These are phyloP conservation scores for Penicillium canescens DNA, from an alignment of 495 filamentous ascomycete genomes.

Conservation along the genomic window DNA sequence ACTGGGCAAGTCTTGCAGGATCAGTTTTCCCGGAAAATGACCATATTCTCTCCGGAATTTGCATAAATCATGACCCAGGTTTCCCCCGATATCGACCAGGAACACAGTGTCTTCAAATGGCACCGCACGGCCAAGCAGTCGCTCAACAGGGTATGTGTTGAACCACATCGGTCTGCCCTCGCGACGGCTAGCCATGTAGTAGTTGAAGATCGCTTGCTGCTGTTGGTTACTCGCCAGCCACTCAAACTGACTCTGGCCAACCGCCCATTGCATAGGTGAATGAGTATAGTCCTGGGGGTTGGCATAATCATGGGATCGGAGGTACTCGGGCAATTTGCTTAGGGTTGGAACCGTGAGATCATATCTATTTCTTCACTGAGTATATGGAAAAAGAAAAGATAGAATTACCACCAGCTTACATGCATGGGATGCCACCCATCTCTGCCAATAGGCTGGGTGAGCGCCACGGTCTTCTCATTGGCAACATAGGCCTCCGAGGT, in stretches of 20 bases:
- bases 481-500: slow-evolving; percentile 28
- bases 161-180: slow-evolving; percentile 38
- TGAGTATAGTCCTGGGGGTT: slow-evolving; percentile 34
- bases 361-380: slow-evolving; percentile 21
- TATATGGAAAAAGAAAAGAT: neutral
- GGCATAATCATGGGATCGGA: slow-evolving; percentile 28
- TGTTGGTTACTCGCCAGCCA: slow-evolving; percentile 33
- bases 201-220: slow-evolving; percentile 39
- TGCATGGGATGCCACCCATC: slow-evolving; percentile 43
- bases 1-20: slow-evolving; percentile 37
- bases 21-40: slow-evolving; percentile 21
- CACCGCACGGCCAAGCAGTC: slow-evolving; percentile 16
- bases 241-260: slow-evolving; percentile 43
- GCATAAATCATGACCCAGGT: slow-evolving; percentile 40
- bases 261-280: slow-evolving; percentile 42
- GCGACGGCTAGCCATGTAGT: slow-evolving; percentile 41
- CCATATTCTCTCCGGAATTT: slow-evolving; percentile 23
- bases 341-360: slow-evolving; percentile 41
- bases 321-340: slow-evolving; percentile 33
- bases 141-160: slow-evolving; percentile 35
- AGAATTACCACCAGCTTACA: slow-evolving; percentile 26
- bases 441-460: slow-evolving; percentile 36
- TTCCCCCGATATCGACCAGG: slow-evolving; percentile 44
- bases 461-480: slow-evolving; percentile 32
- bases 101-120: slow-evolving; percentile 33